Evolutionary conservation across 305 asterid genomes (phyloP).

Genomic region (Rubia peregrina): DNA sequence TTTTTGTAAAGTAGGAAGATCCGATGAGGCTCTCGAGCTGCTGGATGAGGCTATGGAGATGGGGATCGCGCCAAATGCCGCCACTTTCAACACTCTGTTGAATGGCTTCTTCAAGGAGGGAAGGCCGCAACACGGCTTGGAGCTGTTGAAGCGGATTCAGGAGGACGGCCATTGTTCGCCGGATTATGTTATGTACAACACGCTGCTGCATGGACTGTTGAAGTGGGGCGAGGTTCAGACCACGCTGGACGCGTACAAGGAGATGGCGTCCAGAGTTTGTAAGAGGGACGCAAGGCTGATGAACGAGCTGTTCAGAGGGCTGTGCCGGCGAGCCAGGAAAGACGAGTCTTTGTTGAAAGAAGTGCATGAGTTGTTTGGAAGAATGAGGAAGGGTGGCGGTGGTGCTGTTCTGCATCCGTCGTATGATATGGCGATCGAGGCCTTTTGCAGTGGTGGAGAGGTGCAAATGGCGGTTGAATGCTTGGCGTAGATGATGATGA

Average conservation of each 20-base stretch:
- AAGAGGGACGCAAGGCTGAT: constrained; percentile 15
- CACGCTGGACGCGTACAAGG: constrained; percentile 38
- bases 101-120: constrained; percentile 75
- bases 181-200: constrained; percentile 51
- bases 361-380: neutral
- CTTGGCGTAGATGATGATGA: constrained; percentile 5
- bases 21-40: constrained; percentile 56
- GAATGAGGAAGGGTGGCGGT: constrained; percentile 9
- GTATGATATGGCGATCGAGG: constrained; percentile 12
- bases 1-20: constrained; percentile 70
- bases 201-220: constrained; percentile 58
- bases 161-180: constrained; percentile 43
- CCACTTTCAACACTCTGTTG: constrained; percentile 58
- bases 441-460: constrained; percentile 10
- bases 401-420: neutral
- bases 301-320: constrained; percentile 14
- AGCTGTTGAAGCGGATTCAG: constrained; percentile 46
- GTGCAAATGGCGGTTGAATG: neutral
- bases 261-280: constrained; percentile 29
- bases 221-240: constrained; percentile 49
- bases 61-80: constrained; percentile 46
- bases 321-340: constrained; percentile 14
- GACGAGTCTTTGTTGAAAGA: constrained; percentile 9
- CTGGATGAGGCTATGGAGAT: constrained; percentile 45
- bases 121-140: constrained; percentile 45